phyloP scores from a whole-genome alignment of 495 filamentous ascomycete species.

The Cryomyces minteri region DNA sequence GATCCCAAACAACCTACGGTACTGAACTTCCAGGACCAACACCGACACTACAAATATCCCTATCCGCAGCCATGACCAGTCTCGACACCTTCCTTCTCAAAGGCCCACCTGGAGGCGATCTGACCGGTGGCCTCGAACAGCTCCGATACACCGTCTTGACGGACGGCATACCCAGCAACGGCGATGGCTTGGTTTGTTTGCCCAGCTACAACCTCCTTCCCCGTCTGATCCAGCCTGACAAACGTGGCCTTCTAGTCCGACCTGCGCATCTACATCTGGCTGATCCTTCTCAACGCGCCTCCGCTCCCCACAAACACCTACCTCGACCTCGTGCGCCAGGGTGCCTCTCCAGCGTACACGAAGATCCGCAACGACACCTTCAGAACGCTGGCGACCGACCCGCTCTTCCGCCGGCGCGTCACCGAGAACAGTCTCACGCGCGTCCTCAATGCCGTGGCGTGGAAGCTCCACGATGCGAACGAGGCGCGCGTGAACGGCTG shows the following conservation, averaged over 20 bases:
- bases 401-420: slow-evolving; percentile 85
- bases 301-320: slow-evolving; percentile 74
- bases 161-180: slow-evolving; percentile 62
- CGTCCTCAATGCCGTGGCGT: slow-evolving; percentile 88
- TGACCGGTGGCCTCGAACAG: slow-evolving; percentile 47
- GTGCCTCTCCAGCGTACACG: slow-evolving; percentile 79
- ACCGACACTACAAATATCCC: no score
- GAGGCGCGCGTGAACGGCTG: slow-evolving; percentile 25
- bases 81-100: slow-evolving; percentile 28
- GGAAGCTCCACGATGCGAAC: slow-evolving; percentile 72
- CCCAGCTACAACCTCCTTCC: neutral
- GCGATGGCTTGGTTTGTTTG: slow-evolving; percentile 71
- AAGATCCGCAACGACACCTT: slow-evolving; percentile 99
- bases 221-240: slow-evolving; percentile 2
- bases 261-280: slow-evolving; percentile 86
- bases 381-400: slow-evolving; percentile 86
- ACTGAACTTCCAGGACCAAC: no score
- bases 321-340: slow-evolving; percentile 76
- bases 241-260: slow-evolving; percentile 46
- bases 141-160: slow-evolving; percentile 60
- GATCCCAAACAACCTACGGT: slow-evolving; percentile 7
- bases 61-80: slow-evolving; percentile 3
- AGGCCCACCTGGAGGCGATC: slow-evolving; percentile 51
- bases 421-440: slow-evolving; percentile 90
- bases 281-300: slow-evolving; percentile 72